Conservation (phyloP, 2,329 filamentous ascomycete species). For the Monosporascus cannonballus region DNA sequence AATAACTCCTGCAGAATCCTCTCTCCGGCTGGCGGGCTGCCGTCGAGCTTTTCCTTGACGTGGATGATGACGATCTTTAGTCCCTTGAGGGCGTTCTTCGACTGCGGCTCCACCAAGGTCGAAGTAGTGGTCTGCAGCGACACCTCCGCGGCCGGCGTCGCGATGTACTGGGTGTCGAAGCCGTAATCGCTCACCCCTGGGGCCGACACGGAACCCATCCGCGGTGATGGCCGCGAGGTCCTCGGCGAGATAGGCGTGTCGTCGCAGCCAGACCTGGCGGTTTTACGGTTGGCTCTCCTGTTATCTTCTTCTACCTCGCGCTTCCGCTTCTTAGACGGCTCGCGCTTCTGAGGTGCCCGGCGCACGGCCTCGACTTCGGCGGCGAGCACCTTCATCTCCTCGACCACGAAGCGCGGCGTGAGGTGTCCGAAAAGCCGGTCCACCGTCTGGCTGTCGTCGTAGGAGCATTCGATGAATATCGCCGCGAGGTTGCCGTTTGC, state of each 20-base stretch:
- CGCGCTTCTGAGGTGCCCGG: conserved; percentile 34
- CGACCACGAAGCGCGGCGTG: conserved; percentile 73
- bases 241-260: conserved; percentile 49
- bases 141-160: conserved; percentile 43
- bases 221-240: conserved; percentile 32
- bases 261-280: conserved; percentile 13
- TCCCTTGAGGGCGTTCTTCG: conserved; percentile 53
- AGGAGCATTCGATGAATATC: conserved; percentile 95
- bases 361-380: conserved; percentile 57
- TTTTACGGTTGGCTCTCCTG: conserved; percentile 8
- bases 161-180: conserved; percentile 35
- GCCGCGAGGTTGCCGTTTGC: conserved; percentile 64
- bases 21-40: conserved; percentile 59
- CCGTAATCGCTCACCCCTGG: conserved; percentile 11
- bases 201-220: conserved; percentile 12
- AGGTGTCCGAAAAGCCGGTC: conserved; percentile 83
- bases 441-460: conserved; percentile 72
- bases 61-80: conserved; percentile 86
- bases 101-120: conserved; percentile 11
- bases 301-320: conserved; percentile 36
- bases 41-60: conserved; percentile 77
- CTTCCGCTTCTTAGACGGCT: conserved; percentile 58
- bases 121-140: conserved; percentile 21
- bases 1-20: conserved; percentile 64
- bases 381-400: conserved; percentile 70